Conservation (phyloP, 257 asterid genomes). For the Penstemon eatonii region DNA sequence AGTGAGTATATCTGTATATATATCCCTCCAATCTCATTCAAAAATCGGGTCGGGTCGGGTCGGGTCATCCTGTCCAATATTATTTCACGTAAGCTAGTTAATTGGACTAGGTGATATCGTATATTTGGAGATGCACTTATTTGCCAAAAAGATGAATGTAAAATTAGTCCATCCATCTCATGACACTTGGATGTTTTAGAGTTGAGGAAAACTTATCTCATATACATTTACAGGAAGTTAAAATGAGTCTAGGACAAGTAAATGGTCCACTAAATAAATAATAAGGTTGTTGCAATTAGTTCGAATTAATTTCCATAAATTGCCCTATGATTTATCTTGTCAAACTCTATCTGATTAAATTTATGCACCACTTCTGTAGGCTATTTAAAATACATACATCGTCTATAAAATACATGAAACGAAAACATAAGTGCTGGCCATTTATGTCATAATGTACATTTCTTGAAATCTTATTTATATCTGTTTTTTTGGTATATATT, state of each 20-base stretch:
- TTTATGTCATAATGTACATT: neutral
- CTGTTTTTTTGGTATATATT: too few relatives aligned
- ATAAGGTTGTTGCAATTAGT: slow-evolving; percentile 10
- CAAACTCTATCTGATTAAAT: slow-evolving; percentile 1
- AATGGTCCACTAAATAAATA: slow-evolving; percentile 7
- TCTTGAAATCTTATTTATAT: neutral
- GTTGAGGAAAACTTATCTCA: neutral
- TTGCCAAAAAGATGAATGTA: neutral
- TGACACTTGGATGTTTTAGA: neutral
- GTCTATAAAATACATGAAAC: too few relatives aligned
- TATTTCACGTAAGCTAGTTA: neutral
- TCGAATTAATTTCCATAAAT: slow-evolving; percentile 5
- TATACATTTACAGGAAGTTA: slow-evolving; percentile 24
- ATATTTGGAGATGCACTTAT: neutral
- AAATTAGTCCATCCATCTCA: too few relatives aligned
- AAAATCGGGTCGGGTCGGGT: too few relatives aligned
- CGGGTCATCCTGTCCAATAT: too few relatives aligned
- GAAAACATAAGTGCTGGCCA: too few relatives aligned
- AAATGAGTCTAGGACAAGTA: slow-evolving; percentile 28
- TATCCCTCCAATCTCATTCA: too few relatives aligned
- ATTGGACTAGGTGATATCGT: neutral
- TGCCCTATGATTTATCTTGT: slow-evolving; percentile 17
- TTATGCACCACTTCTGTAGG: neutral
- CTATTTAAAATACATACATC: too few relatives aligned
- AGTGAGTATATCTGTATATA: too few relatives aligned